phyloP scores from a whole-genome alignment of 371 early-diverging fungal genomes.

The Mucor sp. region DNA sequence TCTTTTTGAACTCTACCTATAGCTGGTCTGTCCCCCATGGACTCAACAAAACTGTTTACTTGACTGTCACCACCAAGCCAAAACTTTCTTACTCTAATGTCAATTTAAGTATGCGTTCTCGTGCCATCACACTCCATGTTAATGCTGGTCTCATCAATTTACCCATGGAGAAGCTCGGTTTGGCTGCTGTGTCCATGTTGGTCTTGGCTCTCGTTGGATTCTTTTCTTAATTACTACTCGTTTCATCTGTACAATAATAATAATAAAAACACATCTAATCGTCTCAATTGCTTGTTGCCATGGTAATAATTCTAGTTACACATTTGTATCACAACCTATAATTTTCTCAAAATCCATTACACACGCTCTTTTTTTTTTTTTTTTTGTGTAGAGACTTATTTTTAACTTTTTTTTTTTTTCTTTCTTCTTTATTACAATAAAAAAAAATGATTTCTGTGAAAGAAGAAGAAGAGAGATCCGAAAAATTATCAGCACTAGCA shows the following conservation, averaged over 20 bases:
- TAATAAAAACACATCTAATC: not conserved
- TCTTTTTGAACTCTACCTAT: slow-evolving; percentile 33
- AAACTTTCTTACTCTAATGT: not conserved
- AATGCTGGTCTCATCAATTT: slow-evolving; percentile 12
- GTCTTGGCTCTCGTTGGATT: not conserved
- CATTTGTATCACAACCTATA: not conserved
- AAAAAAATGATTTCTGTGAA: slow-evolving; percentile 5
- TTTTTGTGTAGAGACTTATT: not conserved
- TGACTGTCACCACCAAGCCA: slow-evolving; percentile 28
- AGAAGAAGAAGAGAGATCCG: slow-evolving; percentile 6
- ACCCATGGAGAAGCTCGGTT: slow-evolving; percentile 5
- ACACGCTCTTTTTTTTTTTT: not conserved
- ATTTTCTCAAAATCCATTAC: not conserved
- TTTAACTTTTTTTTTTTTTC: not conserved
- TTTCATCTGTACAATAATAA: not conserved
- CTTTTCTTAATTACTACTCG: not conserved
- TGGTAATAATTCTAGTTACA: not conserved
- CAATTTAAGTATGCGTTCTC: slow-evolving; percentile 16
- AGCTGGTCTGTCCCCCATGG: slow-evolving; percentile 41
- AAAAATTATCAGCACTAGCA: slow-evolving; percentile 8
- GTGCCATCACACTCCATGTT: slow-evolving; percentile 20
- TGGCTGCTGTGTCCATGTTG: not conserved
- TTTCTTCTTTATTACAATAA: not conserved
- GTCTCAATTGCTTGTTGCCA: not conserved
- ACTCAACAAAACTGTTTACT: slow-evolving; percentile 30